These are phyloP conservation scores for Cladosporium sp. DNA, from an alignment of 2,329 filamentous ascomycete species.

Conservation along the genomic window DNA sequence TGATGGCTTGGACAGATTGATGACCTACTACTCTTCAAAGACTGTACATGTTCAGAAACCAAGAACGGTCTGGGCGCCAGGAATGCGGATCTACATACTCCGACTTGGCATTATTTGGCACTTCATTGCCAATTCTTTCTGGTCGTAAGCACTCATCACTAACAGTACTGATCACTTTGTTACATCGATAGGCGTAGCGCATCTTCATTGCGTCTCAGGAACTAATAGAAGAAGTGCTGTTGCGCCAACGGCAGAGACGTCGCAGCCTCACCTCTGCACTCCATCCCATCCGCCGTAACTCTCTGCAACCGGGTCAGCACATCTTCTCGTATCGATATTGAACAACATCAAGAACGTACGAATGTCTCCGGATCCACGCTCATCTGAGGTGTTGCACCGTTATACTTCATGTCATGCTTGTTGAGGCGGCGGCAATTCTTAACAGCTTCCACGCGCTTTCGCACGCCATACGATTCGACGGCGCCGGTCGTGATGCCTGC, in stretches of 20 bases:
- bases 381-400: constrained; percentile 79
- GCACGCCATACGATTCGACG: constrained; percentile 68
- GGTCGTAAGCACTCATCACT: not conserved
- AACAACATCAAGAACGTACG: constrained; percentile 38
- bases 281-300: constrained; percentile 76
- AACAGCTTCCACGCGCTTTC: constrained; percentile 76
- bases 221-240: constrained; percentile 71
- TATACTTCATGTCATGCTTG: constrained; percentile 88
- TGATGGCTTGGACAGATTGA: too few relatives aligned
- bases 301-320: constrained; percentile 36
- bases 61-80: not conserved
- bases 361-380: constrained; percentile 86
- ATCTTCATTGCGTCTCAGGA: not conserved
- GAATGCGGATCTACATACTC: not conserved
- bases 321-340: not conserved
- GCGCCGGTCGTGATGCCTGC: constrained; percentile 52
- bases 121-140: not conserved
- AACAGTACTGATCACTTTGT: too few relatives aligned
- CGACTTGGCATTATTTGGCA: not conserved
- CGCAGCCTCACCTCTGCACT: constrained; percentile 72
- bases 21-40: too few relatives aligned
- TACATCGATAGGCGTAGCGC: not conserved
- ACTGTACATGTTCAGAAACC: not conserved
- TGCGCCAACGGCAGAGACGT: constrained; percentile 71
- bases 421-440: constrained; percentile 70